Percentiles rank a stretch among this genome's conserved stretches.
These are phyloP conservation scores for Flueggea neowawraea DNA, from an alignment of 441 rosid genomes.

Conservation along the genomic window DNA sequence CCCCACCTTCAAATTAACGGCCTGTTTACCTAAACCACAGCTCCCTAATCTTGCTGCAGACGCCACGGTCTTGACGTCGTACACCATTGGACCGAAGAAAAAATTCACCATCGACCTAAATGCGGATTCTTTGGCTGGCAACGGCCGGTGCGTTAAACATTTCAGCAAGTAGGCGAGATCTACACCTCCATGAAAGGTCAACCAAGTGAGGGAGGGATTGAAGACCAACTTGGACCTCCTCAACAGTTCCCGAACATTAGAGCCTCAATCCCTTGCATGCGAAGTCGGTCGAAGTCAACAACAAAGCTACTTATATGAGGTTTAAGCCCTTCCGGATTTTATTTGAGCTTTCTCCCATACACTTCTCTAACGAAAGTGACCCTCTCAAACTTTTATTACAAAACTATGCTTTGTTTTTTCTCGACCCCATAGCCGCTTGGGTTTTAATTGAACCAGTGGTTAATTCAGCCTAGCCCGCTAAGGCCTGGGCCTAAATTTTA, in stretches of 20 bases:
- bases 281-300: slow-evolving; percentile 35
- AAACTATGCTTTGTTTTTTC: too few species aligned
- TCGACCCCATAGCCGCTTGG: too few species aligned
- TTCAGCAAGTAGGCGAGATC: slow-evolving; percentile 18
- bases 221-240: slow-evolving; percentile 17
- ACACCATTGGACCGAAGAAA: slow-evolving; percentile 12
- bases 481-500: too few species aligned
- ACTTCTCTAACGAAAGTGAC: too few species aligned
- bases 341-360: too few species aligned
- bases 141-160: background rate
- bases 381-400: too few species aligned
- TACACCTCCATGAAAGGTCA: slow-evolving; percentile 14
- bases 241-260: slow-evolving; percentile 36
- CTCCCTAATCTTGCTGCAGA: background rate
- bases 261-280: slow-evolving; percentile 29
- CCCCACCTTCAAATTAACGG: background rate
- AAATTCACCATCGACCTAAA: slow-evolving; percentile 2
- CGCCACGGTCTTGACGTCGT: slow-evolving; percentile 14
- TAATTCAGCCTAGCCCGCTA: too few species aligned
- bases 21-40: slow-evolving; percentile 12
- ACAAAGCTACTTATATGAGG: too few species aligned
- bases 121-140: background rate
- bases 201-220: background rate
- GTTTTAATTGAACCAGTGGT: too few species aligned
- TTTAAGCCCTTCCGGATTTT: too few species aligned